Evolutionary conservation across 352 stramenopile genomes (phyloP), one percentile per base, ranked within the genome.

Genomic region (Phytophthora pseudosyringae): DNA sequence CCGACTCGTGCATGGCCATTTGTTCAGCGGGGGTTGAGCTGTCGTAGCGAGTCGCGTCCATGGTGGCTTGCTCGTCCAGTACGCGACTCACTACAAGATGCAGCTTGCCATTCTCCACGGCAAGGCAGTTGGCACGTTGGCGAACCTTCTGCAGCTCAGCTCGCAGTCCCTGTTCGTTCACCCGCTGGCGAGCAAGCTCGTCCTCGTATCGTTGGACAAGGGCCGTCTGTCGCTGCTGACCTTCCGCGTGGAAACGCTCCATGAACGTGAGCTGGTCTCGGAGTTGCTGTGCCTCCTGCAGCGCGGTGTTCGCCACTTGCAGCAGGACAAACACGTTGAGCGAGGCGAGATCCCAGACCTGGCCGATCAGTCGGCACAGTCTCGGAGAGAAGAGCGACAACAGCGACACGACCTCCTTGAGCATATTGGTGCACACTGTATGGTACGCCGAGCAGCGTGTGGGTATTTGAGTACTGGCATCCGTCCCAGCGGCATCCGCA

Each of bases 241-340:
- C 35, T 54, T 83, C 75, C 5, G 70, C 51, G 10, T 78, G 56
- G 53, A 81, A 79, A 3, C 59, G 59, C 49, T 80, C 62, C 0
- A 62, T 47, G 18, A 81, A 71, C 3, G 48, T 48, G 25, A 69
- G 71, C 39, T 81, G 66, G 11, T 67, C 52, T 0, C 61, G 63
- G 18, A 86, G 51, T 28, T 53, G 57, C 13, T 81, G 75, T 3
- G 64, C 71, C 13, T 83, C 73, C 8, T 73, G 59, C 29, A 88
- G 44, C 16, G 66, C 62, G 10, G 71, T 40, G 35, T 83, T 73
- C 12, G 77, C 63, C 16, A 88, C 60, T 52, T 88, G 79, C 4
- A 90, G 58, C 46, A 89, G 58, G 16, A 83, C 82, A 57, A 88
- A 91, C 43, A 87, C 68, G 32, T 88, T 88, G 69, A 88, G 69